Evolutionary conservation across 345 rosid genomes (phyloP).

Genomic region (Turritis glabra): DNA sequence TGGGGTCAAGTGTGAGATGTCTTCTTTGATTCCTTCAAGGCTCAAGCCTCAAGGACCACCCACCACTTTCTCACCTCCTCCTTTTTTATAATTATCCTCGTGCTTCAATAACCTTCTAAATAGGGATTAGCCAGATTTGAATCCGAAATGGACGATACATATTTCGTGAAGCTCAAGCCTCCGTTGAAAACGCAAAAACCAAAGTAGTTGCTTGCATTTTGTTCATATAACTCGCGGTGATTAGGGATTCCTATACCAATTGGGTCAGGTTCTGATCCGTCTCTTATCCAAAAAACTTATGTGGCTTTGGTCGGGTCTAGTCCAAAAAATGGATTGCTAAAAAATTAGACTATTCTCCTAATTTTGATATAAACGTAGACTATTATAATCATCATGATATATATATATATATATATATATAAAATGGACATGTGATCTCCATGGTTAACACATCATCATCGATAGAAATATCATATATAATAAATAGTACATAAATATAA

Average conservation of each 20-base stretch:
- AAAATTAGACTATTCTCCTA: background rate
- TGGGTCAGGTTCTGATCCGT: background rate
- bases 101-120: slow-evolving; percentile 21
- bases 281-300: background rate
- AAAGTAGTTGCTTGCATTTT: background rate
- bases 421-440: background rate
- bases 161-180: background rate
- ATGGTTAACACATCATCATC: background rate
- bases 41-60: slow-evolving; percentile 39
- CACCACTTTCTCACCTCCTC: slow-evolving; percentile 35
- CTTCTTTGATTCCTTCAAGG: slow-evolving; percentile 45
- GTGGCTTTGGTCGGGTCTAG: background rate
- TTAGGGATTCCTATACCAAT: background rate
- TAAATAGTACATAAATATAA: no score
- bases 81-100: slow-evolving; percentile 10
- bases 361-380: background rate
- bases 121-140: background rate
- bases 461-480: no score
- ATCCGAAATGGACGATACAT: background rate
- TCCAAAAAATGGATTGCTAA: background rate
- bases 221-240: background rate
- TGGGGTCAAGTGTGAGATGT: slow-evolving; percentile 39
- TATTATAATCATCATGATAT: background rate
- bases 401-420: no score
- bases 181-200: background rate